These are phyloP conservation scores for Coemansia umbellata DNA, from an alignment of 192 early-diverging fungal species.

Conservation along the genomic window DNA sequence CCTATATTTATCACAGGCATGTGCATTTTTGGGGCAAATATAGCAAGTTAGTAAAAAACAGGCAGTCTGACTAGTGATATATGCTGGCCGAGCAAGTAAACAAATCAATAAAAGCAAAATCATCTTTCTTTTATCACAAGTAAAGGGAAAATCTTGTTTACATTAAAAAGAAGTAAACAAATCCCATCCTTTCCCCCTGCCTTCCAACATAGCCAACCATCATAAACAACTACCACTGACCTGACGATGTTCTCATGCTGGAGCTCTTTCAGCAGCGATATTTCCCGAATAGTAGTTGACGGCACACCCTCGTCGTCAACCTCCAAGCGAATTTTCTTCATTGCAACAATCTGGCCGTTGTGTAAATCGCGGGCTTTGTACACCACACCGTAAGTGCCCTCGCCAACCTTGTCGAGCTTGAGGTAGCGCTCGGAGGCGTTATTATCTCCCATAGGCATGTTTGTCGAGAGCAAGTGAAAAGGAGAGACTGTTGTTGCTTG, in stretches of 20 bases:
- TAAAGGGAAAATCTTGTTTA: background rate
- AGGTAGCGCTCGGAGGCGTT: constrained; percentile 53
- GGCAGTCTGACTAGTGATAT: too few relatives aligned
- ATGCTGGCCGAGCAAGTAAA: too few relatives aligned
- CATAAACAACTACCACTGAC: constrained; percentile 39
- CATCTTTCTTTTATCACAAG: background rate
- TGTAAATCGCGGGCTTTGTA: constrained; percentile 64
- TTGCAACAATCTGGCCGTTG: constrained; percentile 58
- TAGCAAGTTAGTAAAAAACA: background rate
- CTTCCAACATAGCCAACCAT: too few relatives aligned
- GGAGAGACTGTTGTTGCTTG: too few relatives aligned
- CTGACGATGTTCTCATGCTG: constrained; percentile 82
- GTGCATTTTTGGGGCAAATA: too few relatives aligned
- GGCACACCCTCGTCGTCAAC: constrained; percentile 70
- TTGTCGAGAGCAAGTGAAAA: too few relatives aligned
- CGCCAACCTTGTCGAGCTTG: constrained; percentile 78
- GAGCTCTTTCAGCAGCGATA: constrained; percentile 81
- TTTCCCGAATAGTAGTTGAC: constrained; percentile 82
- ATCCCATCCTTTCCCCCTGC: background rate
- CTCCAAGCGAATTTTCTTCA: constrained; percentile 69
- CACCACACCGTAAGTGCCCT: constrained; percentile 82
- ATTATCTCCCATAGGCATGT: constrained; percentile 28
- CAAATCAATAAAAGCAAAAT: background rate
- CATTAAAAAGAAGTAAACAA: background rate
- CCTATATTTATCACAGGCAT: constrained; percentile 57